phyloP scores from a whole-genome alignment of 768 basidiomycete species.

The Pluteus cervinus region DNA sequence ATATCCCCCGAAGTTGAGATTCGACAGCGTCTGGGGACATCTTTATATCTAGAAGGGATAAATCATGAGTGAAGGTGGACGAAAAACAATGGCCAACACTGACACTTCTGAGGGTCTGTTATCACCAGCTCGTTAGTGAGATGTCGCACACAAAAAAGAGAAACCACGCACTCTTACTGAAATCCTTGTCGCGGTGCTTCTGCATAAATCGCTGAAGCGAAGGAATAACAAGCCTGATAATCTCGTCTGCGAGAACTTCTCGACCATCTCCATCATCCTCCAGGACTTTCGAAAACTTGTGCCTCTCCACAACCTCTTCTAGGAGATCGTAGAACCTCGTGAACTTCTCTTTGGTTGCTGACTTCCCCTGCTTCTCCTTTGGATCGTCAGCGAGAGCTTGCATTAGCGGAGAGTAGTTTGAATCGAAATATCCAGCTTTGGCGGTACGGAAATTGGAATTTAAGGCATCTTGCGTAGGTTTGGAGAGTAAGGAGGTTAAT shows the following conservation, averaged over 20 bases:
- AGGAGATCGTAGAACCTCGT: constrained; percentile 76
- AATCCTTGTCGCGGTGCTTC: constrained; percentile 74
- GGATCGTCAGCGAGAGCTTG: constrained; percentile 60
- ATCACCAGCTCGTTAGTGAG: constrained; percentile 5
- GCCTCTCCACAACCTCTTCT: constrained; percentile 75
- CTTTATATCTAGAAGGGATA: constrained; percentile 61
- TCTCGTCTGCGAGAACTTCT: constrained; percentile 62
- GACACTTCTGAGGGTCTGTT: constrained; percentile 69
- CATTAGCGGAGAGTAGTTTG: constrained; percentile 76
- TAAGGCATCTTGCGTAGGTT: constrained; percentile 54
- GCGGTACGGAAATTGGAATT: constrained; percentile 72
- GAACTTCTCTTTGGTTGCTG: constrained; percentile 75
- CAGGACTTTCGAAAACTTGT: constrained; percentile 60
- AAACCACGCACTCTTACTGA: constrained; percentile 66
- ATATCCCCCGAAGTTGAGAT: constrained; percentile 58
- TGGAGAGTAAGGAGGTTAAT: constrained; percentile 49
- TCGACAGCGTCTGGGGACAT: constrained; percentile 72
- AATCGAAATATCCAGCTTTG: constrained; percentile 79
- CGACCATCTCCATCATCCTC: constrained; percentile 64
- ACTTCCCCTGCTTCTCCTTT: constrained; percentile 50
- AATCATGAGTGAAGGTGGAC: constrained; percentile 2
- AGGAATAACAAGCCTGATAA: constrained; percentile 71
- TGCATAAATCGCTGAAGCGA: constrained; percentile 68
- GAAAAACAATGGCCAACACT: constrained; percentile 15
- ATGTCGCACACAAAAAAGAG: neutral